phyloP scores from a whole-genome alignment of 257 asterid species.

The Coffea canephora region DNA sequence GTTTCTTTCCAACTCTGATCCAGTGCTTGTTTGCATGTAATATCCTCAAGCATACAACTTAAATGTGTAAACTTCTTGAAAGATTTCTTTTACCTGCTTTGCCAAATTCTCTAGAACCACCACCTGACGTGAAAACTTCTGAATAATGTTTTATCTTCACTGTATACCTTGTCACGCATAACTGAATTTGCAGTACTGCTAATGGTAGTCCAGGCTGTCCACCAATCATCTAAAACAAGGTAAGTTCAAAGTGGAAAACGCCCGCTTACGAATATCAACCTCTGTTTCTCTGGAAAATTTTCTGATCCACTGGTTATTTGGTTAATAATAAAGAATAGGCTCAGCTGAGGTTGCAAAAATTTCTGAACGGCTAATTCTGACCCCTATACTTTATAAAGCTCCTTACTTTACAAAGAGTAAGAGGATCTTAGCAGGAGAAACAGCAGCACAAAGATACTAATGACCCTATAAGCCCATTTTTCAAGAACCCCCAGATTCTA shows the following conservation, averaged over 20 bases:
- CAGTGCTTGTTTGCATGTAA: neutral
- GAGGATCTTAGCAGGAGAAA: neutral
- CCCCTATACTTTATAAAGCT: neutral
- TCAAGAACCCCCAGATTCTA: neutral
- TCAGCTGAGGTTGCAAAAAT: slow-evolving; percentile 1
- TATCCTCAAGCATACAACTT: neutral
- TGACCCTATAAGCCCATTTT: neutral
- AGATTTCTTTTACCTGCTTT: slow-evolving; percentile 1
- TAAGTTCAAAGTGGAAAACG: neutral
- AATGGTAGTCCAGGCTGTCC: too few species aligned
- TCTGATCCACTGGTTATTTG: neutral
- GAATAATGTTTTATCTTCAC: neutral
- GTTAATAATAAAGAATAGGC: neutral
- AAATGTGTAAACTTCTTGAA: neutral
- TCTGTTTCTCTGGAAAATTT: neutral
- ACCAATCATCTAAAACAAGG: too few species aligned
- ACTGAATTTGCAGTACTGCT: neutral
- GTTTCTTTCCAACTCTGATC: neutral
- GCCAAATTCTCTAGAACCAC: neutral
- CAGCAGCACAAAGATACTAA: neutral
- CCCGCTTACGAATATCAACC: neutral
- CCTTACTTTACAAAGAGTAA: neutral
- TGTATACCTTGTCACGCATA: neutral
- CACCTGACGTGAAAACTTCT: neutral
- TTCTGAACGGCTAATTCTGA: slow-evolving; percentile 7